Base-by-base conservation (phyloP, 352 stramenopile genomes). In the Phytophthora foliorum region DNA sequence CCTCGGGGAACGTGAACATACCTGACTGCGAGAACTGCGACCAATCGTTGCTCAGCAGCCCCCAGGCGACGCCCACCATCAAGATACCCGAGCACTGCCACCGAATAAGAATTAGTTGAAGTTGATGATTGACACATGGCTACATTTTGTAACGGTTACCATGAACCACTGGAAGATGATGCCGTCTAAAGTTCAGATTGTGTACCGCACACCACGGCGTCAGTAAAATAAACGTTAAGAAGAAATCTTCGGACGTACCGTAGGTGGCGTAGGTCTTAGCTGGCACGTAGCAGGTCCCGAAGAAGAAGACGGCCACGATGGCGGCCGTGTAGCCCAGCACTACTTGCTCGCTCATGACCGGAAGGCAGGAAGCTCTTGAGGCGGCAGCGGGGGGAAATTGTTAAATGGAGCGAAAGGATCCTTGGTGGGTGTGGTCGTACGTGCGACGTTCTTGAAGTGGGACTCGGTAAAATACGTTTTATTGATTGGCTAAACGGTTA, bases 101-200 rank as follows among this genome's bases (percentile, higher is more conserved):
- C 9, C 38, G 56, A 52, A 55, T 34, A 34, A 69, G 24, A 55
- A 44, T 54, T 8, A 71, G 24, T 32, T 16, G n/a, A 17, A 14
- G 41, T 22, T 25, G 24, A 31, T 6, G 11, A 17, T n/a, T 49
- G 22, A 45, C 24, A 42, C 21, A 63, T 63, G 25, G 54, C 64
- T 59, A 57, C 38, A 58, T 57, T 57, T 36, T 42, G 21, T 50
- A n/a, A 56, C 29, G 9, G 34, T n/a, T 75, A 92, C 86, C 88
- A 95, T 95, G 66, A 94, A 94, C 88, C 88, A 95, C 67, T 95
- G 88, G 71, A 93, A 95, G 63, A 95, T 92, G 60, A 95, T 94
- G 31, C 88, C 88, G 63, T 95, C 88, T 92, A 36, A 59, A 44
- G 29, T 67, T 63, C 51, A 68, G 38, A 52, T 61, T 75, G 31